A percentile compares a stretch with the other conserved stretches of the same genome.
These are phyloP conservation scores for Tuber melanosporum DNA, from an alignment of 495 filamentous ascomycete genomes.

Conservation along the genomic window DNA sequence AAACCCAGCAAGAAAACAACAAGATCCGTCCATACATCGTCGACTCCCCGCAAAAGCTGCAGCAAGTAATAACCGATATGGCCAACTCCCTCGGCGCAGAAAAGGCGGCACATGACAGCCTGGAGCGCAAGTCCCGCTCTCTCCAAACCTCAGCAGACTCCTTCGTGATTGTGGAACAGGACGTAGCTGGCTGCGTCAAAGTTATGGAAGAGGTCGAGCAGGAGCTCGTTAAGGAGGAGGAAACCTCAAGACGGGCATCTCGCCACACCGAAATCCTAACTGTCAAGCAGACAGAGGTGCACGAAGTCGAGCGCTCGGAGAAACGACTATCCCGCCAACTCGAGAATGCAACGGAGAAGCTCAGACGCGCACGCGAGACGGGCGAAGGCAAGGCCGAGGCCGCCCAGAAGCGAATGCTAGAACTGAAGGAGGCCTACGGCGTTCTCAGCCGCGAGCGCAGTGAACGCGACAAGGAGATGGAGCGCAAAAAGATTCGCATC, in stretches of 20 bases:
- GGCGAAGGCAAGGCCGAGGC: constrained; percentile 71
- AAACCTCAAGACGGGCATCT: constrained; percentile 68
- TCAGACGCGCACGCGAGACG: constrained; percentile 67
- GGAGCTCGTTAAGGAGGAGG: constrained; percentile 83
- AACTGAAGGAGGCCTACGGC: constrained; percentile 72
- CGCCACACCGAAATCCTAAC: constrained; percentile 79
- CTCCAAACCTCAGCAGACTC: constrained; percentile 89
- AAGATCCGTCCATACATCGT: constrained; percentile 88
- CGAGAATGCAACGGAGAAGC: constrained; percentile 73
- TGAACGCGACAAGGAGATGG: constrained; percentile 83
- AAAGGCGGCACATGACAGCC: constrained; percentile 72
- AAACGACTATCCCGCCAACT: constrained; percentile 70
- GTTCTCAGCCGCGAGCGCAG: constrained; percentile 74
- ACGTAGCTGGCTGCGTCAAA: constrained; percentile 78
- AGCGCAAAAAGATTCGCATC: constrained; percentile 79
- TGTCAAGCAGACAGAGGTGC: constrained; percentile 76
- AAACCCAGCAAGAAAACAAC: constrained; percentile 64
- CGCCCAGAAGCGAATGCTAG: constrained; percentile 83
- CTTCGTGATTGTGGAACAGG: constrained; percentile 71
- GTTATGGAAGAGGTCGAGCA: constrained; percentile 77
- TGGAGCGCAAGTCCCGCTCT: constrained; percentile 77
- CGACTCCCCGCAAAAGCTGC: constrained; percentile 74
- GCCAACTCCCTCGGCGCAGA: constrained; percentile 67
- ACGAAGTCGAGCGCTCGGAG: constrained; percentile 85
- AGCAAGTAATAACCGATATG: constrained; percentile 73